A percentile compares a stretch with the other conserved stretches of the same genome.
Evolutionary conservation across 1,284 basidiomycete species (phyloP).

Genomic region (Fomitiporia mediterranea): DNA sequence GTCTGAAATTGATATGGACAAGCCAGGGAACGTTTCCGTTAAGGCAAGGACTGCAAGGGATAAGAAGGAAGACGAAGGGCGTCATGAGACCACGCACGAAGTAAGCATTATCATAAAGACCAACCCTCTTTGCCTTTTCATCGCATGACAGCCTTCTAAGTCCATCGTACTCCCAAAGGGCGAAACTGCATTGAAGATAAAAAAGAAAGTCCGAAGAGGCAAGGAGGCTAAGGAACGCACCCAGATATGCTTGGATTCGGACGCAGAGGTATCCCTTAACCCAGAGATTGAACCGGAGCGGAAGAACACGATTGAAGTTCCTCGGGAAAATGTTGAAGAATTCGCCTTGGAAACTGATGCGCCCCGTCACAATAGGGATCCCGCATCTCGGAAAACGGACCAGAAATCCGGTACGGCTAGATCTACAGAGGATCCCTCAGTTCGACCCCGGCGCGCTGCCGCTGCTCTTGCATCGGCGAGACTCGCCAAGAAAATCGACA

Average conservation of each 20-base stretch:
- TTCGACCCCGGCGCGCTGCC: background rate
- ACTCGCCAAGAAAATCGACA: background rate
- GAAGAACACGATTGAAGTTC: background rate
- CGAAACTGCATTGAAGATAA: background rate
- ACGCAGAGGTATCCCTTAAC: background rate
- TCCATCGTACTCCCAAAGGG: background rate
- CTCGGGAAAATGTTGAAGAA: background rate
- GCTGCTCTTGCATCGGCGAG: background rate
- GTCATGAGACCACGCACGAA: background rate
- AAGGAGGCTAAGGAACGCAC: background rate
- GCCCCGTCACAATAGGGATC: background rate
- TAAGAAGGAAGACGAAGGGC: background rate
- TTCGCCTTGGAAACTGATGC: background rate
- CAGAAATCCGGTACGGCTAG: background rate
- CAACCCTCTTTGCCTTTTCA: background rate
- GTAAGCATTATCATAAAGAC: background rate
- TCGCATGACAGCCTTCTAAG: background rate
- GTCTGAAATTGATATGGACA: slow-evolving; percentile 31
- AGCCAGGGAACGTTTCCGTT: slow-evolving; percentile 20
- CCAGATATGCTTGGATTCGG: background rate
- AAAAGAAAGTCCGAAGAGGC: background rate
- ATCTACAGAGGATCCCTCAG: too few relatives aligned
- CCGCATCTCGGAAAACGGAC: background rate
- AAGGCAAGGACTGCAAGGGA: too few relatives aligned
- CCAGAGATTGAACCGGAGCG: background rate